These are phyloP conservation scores for Abortiporus biennis DNA, from an alignment of 1,284 basidiomycete species.

Conservation along the genomic window DNA sequence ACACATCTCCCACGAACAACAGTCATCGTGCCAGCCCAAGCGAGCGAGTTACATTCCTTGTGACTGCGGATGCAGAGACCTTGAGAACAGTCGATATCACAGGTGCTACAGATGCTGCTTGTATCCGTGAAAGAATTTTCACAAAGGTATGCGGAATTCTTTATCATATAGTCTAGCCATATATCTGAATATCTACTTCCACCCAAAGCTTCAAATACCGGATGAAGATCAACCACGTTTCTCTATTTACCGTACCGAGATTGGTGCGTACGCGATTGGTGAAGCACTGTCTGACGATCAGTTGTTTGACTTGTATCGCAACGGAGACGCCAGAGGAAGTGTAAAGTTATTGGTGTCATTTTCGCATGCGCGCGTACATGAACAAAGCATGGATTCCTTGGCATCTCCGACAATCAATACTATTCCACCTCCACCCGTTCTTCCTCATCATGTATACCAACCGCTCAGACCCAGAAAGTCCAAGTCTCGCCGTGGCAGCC, in stretches of 20 bases:
- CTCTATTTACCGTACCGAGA: conserved; percentile 82
- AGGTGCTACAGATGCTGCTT: conserved; percentile 59
- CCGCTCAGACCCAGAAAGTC: conserved; percentile 49
- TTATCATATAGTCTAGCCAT: conserved; percentile 7
- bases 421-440: conserved; percentile 48
- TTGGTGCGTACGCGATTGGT: conserved; percentile 70
- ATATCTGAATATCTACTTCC: conserved; percentile 5
- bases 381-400: conserved; percentile 30
- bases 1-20: conserved; percentile 14
- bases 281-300: conserved; percentile 64
- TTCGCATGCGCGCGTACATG: conserved; percentile 54
- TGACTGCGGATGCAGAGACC: conserved; percentile 79
- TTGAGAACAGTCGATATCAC: conserved; percentile 78
- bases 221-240: conserved; percentile 77
- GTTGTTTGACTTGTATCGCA: conserved; percentile 66
- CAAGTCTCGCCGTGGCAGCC: conserved; percentile 57
- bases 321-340: conserved; percentile 69
- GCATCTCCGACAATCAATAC: conserved; percentile 36
- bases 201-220: conserved; percentile 65
- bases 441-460: conserved; percentile 30
- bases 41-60: conserved; percentile 60
- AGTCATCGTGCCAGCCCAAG: conserved; percentile 18
- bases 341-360: conserved; percentile 79
- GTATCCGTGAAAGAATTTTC: conserved; percentile 82
- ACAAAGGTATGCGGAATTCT: conserved; percentile 54